Percentiles rank a stretch among this genome's conserved stretches.
Evolutionary conservation across 108 stramenopile genomes (phyloP).

Genomic region (Discostella stelligeroides): DNA sequence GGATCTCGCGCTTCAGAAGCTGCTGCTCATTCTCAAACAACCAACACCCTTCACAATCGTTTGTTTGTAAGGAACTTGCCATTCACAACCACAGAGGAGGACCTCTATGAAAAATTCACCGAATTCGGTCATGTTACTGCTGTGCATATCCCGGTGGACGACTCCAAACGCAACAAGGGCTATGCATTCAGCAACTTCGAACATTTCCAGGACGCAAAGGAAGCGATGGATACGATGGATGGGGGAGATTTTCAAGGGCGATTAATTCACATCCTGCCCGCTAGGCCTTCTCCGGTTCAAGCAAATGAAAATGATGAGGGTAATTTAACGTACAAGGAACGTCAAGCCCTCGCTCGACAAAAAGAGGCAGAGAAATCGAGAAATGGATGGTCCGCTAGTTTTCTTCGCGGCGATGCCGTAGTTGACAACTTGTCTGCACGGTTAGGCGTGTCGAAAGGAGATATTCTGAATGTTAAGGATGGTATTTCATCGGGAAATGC

Average conservation of each 20-base stretch:
- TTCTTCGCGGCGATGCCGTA: slow-evolving; percentile 94
- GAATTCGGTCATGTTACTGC: slow-evolving; percentile 73
- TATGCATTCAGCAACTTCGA: slow-evolving; percentile 93
- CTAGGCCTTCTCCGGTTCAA: slow-evolving; percentile 58
- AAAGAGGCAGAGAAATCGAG: slow-evolving; percentile 67
- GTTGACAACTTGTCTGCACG: slow-evolving; percentile 92
- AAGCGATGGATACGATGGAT: slow-evolving; percentile 69
- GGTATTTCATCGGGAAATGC: slow-evolving; percentile 82
- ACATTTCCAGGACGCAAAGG: slow-evolving; percentile 54
- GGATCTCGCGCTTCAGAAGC: background rate
- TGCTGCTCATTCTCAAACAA: background rate
- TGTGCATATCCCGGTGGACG: slow-evolving; percentile 95
- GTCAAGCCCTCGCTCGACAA: slow-evolving; percentile 86
- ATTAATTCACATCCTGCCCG: slow-evolving; percentile 84
- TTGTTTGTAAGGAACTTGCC: slow-evolving; percentile 96
- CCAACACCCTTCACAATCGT: slow-evolving; percentile 47
- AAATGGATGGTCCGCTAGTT: slow-evolving; percentile 93
- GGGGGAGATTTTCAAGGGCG: slow-evolving; percentile 87
- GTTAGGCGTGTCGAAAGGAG: slow-evolving; percentile 87
- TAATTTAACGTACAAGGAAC: slow-evolving; percentile 83
- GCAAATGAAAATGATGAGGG: slow-evolving; percentile 14
- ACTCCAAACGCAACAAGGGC: slow-evolving; percentile 88
- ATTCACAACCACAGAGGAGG: slow-evolving; percentile 91
- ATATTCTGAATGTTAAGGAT: slow-evolving; percentile 91
- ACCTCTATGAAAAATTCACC: slow-evolving; percentile 82